Evolutionary conservation across 106 monocot genomes (phyloP).

Genomic region (Agapanthus africanus): DNA sequence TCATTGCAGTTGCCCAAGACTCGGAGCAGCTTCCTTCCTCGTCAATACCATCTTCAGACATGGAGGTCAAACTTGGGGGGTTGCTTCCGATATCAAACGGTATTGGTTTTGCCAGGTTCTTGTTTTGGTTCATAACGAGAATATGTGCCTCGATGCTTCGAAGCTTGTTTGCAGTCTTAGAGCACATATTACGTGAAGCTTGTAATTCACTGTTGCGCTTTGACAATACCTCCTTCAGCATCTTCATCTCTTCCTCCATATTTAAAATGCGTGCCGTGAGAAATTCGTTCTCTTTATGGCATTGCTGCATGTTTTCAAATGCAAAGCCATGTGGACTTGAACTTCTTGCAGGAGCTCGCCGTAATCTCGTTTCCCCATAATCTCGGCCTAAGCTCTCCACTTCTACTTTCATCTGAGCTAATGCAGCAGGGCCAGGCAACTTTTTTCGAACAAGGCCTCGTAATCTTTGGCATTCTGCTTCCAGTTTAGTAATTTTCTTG

Average conservation of each 20-base stretch:
- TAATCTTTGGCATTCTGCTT: conserved; percentile 61
- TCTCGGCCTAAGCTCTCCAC: conserved; percentile 31
- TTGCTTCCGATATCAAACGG: conserved; percentile 57
- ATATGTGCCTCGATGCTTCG: conserved; percentile 55
- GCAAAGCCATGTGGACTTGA: conserved; percentile 37
- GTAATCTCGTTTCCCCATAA: conserved; percentile 35
- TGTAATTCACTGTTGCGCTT: conserved; percentile 83
- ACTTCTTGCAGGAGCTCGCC: conserved; percentile 27
- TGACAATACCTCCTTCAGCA: conserved; percentile 86
- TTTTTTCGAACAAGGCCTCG: conserved; percentile 61
- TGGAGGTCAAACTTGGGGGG: conserved; percentile 63
- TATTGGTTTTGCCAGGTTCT: conserved; percentile 25
- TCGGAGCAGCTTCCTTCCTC: conserved; percentile 66
- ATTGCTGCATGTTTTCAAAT: conserved; percentile 58
- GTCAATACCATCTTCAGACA: conserved; percentile 87
- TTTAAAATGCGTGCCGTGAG: conserved; percentile 59
- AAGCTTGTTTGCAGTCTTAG: conserved; percentile 69
- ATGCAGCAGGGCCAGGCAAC: conserved; percentile 75
- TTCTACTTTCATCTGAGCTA: conserved; percentile 72
- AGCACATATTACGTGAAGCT: conserved; percentile 63
- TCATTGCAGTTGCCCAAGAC: conserved; percentile 57
- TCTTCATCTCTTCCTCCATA: conserved; percentile 92
- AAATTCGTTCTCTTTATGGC: conserved; percentile 84
- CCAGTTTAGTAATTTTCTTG: conserved; percentile 67
- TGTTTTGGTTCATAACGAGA: conserved; percentile 33